Evolutionary conservation across 1,139 yeast species (phyloP).

Genomic region (Pichia sp.): DNA sequence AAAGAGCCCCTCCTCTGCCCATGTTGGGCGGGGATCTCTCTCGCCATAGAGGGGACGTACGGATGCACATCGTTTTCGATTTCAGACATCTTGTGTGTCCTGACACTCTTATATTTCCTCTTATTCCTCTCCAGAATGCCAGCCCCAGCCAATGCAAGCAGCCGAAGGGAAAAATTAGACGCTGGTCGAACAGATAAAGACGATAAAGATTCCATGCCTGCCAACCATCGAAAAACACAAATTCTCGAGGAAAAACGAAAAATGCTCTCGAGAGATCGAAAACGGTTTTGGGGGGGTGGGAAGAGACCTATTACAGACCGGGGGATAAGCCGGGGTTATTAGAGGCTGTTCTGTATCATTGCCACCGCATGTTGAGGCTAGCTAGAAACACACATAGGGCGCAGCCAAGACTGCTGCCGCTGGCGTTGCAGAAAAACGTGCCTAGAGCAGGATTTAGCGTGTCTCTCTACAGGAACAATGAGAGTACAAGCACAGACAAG

Average conservation of each 20-base stretch:
- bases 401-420: not conserved
- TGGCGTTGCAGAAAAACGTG: not conserved
- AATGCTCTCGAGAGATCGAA: not conserved
- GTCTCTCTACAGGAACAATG: not conserved
- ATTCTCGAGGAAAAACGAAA: not conserved
- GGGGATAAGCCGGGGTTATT: no score
- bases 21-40: not conserved
- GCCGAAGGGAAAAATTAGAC: not conserved
- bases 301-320: no score
- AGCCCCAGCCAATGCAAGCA: no score
- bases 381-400: not conserved
- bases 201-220: not conserved
- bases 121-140: not conserved
- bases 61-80: not conserved
- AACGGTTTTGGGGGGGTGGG: not conserved
- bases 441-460: not conserved
- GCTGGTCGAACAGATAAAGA: not conserved
- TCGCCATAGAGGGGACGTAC: not conserved
- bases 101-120: not conserved
- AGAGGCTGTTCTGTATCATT: no score
- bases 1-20: conserved; percentile 25
- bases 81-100: not conserved
- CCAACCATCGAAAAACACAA: not conserved
- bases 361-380: conserved; percentile 1
- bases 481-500: no score